Conservation (phyloP, 2,329 filamentous ascomycete species). For the Fusarium chlamydosporum region DNA sequence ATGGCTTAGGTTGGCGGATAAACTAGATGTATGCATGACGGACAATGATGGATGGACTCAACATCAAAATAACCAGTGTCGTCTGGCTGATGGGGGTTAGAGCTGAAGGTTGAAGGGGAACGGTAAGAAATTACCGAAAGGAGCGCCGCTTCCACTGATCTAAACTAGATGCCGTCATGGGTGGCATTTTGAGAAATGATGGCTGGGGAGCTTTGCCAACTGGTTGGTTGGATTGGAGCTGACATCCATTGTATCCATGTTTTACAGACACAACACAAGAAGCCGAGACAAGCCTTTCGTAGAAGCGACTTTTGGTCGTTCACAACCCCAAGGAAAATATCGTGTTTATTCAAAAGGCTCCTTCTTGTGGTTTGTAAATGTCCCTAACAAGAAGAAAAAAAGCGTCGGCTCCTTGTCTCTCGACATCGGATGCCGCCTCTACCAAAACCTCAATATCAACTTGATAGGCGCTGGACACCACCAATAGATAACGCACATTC, state of each 20-base stretch:
- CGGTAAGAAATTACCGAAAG: conserved; percentile 18
- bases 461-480: conserved; percentile 13
- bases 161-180: conserved; percentile 33
- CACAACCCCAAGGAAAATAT: background rate
- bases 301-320: conserved; percentile 4
- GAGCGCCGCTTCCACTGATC: conserved; percentile 1
- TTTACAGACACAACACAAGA: conserved; percentile 17
- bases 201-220: conserved; percentile 30
- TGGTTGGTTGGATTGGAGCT: conserved; percentile 27
- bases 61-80: conserved; percentile 14
- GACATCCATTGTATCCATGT: conserved; percentile 22
- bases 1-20: conserved; percentile 12
- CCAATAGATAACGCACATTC: conserved; percentile 37
- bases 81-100: conserved; percentile 1
- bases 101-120: conserved; percentile 4
- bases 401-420: background rate
- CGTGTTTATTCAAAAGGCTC: background rate
- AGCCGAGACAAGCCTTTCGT: conserved; percentile 26
- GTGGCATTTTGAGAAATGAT: conserved; percentile 37
- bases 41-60: conserved; percentile 16
- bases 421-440: background rate
- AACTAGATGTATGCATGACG: conserved; percentile 21
- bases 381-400: background rate
- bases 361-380: background rate
- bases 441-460: background rate